Evolutionary conservation across 1,284 basidiomycete genomes (phyloP).

Genomic region (Ustilago vetiveriae): DNA sequence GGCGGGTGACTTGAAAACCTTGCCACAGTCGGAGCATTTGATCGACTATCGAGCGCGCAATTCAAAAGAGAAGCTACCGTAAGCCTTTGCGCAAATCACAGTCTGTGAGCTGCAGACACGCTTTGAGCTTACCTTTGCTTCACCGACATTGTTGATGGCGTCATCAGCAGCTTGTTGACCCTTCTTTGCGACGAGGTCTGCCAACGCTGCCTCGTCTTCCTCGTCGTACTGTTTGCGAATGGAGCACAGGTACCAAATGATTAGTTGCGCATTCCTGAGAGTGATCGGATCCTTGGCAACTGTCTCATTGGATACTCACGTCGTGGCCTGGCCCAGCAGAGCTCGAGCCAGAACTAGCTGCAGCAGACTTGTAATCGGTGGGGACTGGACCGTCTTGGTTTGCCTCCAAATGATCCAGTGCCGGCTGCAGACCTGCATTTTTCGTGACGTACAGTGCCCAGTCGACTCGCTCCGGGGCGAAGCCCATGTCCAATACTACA

Average conservation of each 20-base stretch:
- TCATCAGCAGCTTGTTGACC: slow-evolving; percentile 54
- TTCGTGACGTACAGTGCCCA: slow-evolving; percentile 63
- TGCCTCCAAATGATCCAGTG: slow-evolving; percentile 64
- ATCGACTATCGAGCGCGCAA: slow-evolving; percentile 37
- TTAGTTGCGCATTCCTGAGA: neutral
- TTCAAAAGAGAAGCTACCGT: neutral
- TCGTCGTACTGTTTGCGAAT: slow-evolving; percentile 59
- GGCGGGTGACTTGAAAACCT: slow-evolving; percentile 76
- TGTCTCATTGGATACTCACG: slow-evolving; percentile 12
- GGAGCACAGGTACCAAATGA: too few species aligned
- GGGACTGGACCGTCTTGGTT: slow-evolving; percentile 60
- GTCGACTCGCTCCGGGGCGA: slow-evolving; percentile 60
- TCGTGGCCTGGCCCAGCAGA: slow-evolving; percentile 29
- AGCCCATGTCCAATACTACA: slow-evolving; percentile 65
- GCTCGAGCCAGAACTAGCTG: slow-evolving; percentile 9
- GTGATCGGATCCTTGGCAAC: too few species aligned
- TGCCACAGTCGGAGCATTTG: slow-evolving; percentile 63
- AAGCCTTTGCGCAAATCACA: too few species aligned
- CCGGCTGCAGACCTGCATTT: slow-evolving; percentile 55
- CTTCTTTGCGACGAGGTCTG: slow-evolving; percentile 49
- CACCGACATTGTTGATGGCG: slow-evolving; percentile 40
- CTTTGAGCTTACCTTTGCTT: slow-evolving; percentile 47
- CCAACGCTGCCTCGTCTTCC: slow-evolving; percentile 56
- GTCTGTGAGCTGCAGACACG: neutral
- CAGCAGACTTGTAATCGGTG: slow-evolving; percentile 39